These are phyloP conservation scores for Eimeria tenella DNA, from an alignment of 169 alveolate genomes.

Conservation along the genomic window DNA sequence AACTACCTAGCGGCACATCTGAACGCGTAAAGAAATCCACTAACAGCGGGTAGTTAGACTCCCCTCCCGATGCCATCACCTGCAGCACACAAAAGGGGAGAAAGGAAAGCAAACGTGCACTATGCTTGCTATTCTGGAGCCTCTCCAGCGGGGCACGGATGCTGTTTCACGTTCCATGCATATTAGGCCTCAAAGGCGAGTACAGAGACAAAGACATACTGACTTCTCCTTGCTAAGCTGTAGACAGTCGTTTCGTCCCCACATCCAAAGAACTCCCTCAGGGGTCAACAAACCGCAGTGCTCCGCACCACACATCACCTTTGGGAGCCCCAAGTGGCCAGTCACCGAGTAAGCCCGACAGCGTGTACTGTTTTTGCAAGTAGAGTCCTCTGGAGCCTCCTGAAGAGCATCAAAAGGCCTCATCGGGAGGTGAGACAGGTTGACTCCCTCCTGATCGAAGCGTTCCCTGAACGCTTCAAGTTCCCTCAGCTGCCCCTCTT, in stretches of 20 bases:
- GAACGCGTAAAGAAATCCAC: constrained; percentile 42
- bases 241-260: constrained; percentile 65
- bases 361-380: too few species aligned
- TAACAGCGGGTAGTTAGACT: constrained; percentile 44
- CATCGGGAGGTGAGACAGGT: neutral
- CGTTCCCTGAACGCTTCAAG: constrained; percentile 36
- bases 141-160: neutral
- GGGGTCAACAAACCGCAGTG: constrained; percentile 65
- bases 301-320: constrained; percentile 21
- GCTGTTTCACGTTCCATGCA: neutral
- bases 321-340: neutral
- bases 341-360: neutral
- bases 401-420: constrained; percentile 36
- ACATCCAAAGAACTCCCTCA: constrained; percentile 56
- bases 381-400: neutral
- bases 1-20: constrained; percentile 35
- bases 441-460: neutral
- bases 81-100: neutral
- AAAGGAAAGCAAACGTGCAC: neutral
- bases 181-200: neutral
- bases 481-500: constrained; percentile 27
- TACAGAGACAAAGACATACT: constrained; percentile 6
- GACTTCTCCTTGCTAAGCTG: constrained; percentile 53
- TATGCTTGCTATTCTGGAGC: neutral
- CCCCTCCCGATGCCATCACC: constrained; percentile 63